phyloP scores from a whole-genome alignment of 2,329 filamentous ascomycete genomes.

The Pseudogymnoascus sp. region DNA sequence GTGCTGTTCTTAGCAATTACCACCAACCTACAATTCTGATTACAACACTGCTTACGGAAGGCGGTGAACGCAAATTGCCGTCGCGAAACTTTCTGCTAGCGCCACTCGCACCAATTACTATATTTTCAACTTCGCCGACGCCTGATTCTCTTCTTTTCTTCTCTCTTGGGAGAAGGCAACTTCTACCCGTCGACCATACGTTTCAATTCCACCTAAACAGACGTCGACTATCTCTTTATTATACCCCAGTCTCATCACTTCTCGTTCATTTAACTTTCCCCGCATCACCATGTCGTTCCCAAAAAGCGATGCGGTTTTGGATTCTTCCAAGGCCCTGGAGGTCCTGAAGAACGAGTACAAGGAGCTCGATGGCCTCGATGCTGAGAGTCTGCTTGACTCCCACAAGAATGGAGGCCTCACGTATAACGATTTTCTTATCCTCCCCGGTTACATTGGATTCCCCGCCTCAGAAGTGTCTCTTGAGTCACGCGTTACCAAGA shows the following conservation, averaged over 20 bases:
- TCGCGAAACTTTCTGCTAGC: conserved; percentile 11
- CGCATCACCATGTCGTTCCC: conserved; percentile 42
- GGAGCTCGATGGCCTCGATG: conserved; percentile 76
- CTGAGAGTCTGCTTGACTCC: conserved; percentile 82
- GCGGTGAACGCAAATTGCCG: conserved; percentile 10
- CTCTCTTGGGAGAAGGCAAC: conserved; percentile 49
- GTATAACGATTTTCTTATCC: conserved; percentile 96
- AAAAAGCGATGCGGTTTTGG: conserved; percentile 28
- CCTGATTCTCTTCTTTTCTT: conserved; percentile 33
- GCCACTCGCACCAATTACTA: neutral
- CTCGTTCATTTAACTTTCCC: conserved; percentile 31
- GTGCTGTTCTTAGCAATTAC: neutral
- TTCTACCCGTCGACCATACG: conserved; percentile 54
- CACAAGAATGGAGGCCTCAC: conserved; percentile 88
- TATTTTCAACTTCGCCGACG: neutral
- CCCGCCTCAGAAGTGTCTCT: conserved; percentile 81
- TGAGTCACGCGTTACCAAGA: conserved; percentile 89
- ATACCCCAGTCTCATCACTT: conserved; percentile 21
- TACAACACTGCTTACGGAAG: neutral
- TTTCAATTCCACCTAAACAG: conserved; percentile 33
- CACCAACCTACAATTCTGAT: neutral
- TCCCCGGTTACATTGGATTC: conserved; percentile 98
- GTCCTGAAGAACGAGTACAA: conserved; percentile 71
- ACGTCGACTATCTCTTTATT: conserved; percentile 36
- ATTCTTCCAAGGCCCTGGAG: conserved; percentile 70